Percentiles rank a stretch among this genome's conserved stretches.
Conservation (phyloP, 2,329 filamentous ascomycete species). For the Sclerotiophoma versabilis region DNA sequence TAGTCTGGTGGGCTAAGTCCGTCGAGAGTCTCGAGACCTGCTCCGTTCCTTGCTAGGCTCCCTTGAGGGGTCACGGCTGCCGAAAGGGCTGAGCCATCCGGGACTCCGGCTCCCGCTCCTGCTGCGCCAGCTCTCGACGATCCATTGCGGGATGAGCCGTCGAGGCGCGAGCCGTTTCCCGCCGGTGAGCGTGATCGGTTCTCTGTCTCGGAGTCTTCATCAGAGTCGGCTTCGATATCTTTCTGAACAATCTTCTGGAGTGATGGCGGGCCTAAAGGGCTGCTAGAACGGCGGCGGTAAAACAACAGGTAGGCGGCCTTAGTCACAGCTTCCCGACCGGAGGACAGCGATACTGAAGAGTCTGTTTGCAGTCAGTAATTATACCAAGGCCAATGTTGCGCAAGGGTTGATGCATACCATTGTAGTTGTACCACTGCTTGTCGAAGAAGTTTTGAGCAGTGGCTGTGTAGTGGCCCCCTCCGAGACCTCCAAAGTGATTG, state of each 20-base stretch:
- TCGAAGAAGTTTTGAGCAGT: slow-evolving; percentile 92
- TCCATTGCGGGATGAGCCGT: slow-evolving; percentile 85
- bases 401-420: slow-evolving; percentile 66
- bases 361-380: slow-evolving; percentile 65
- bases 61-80: slow-evolving; percentile 42
- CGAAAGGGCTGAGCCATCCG: slow-evolving; percentile 45
- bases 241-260: slow-evolving; percentile 74
- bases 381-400: neutral
- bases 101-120: slow-evolving; percentile 66
- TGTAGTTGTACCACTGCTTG: slow-evolving; percentile 93
- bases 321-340: slow-evolving; percentile 70
- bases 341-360: slow-evolving; percentile 70
- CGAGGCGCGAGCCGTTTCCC: slow-evolving; percentile 90
- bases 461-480: slow-evolving; percentile 95
- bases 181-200: slow-evolving; percentile 56
- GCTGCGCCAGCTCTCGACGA: slow-evolving; percentile 88
- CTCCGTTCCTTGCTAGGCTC: slow-evolving; percentile 47
- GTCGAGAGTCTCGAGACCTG: slow-evolving; percentile 42
- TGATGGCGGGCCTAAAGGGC: slow-evolving; percentile 78
- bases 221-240: slow-evolving; percentile 53
- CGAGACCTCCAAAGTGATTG: slow-evolving; percentile 91
- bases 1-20: slow-evolving; percentile 29
- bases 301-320: slow-evolving; percentile 90
- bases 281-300: slow-evolving; percentile 83
- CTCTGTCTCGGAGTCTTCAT: slow-evolving; percentile 52